Base-by-base conservation (phyloP, 768 basidiomycete genomes). In the Russula virescens region DNA sequence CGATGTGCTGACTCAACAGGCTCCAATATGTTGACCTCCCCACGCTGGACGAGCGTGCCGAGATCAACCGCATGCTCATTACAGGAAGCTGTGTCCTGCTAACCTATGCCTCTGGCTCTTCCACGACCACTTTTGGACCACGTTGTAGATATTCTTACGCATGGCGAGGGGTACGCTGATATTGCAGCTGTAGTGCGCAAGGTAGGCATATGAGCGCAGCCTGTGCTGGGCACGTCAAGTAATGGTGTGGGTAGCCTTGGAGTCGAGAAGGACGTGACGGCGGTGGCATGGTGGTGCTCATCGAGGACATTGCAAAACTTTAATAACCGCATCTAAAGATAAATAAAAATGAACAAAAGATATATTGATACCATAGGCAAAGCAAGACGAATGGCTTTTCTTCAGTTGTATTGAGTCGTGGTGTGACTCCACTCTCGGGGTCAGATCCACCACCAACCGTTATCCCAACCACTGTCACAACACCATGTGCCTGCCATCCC, bases 111-210 rank as follows among this genome's bases (percentile, higher is more conserved):
- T 13, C 23, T 23, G 14, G 66, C 31, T 3, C 31, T 8, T 31
- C 31, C 31, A 31, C 31, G 5, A 4, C 38, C 62, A 57, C 72
- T n/a, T 19, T 10, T 69, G 77, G 61, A 80, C 73, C 64, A 60
- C 9, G 63, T 54, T 18, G 61, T 47, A 21, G 76, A 77, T 63
- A 69, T 67, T 19, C 74, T 94, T 34, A 81, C 81, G n/a, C 72
- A 75, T 31, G 91, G 91, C 66, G 92, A 94, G 42, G 94, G 93
- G 14, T 95, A 91, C 72, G 94, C 94, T 0, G 94, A 98, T 75
- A 91, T 93, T 1, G n/a, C n/a, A n/a, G 84, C 92, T 2, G 75
- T 96, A 26, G 89, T 95, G 13, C 78, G 94, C 45, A 94, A 97
- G 73, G 92, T 94, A 0, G 94, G 91, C 4, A 92, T 96, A 1